These are phyloP conservation scores for Colletotrichum sansevieriae DNA, from an alignment of 2,329 filamentous ascomycete species.

Conservation along the genomic window DNA sequence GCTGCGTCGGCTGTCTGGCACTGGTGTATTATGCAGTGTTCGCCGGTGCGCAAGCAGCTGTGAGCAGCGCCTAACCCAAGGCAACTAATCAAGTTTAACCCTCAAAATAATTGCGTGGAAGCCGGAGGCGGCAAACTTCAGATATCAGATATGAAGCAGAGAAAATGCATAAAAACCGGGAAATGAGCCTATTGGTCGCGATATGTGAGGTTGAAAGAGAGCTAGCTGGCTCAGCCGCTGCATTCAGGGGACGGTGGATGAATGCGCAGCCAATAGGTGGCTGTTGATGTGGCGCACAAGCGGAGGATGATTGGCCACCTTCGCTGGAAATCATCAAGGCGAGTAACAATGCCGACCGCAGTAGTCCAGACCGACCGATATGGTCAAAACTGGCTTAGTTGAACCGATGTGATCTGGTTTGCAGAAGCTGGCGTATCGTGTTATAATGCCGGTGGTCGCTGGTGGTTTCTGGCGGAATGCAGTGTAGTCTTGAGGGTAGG, in stretches of 20 bases:
- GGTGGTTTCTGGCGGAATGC: not conserved
- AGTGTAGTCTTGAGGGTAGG: not conserved
- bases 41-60: slow-evolving; percentile 48
- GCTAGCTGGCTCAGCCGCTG: too few species aligned
- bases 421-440: not conserved
- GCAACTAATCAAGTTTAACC: not conserved
- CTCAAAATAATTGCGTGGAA: too few species aligned
- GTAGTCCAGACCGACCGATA: not conserved
- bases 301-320: too few species aligned
- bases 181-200: too few species aligned
- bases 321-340: not conserved
- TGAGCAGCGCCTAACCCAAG: not conserved
- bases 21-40: slow-evolving; percentile 73
- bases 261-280: too few species aligned
- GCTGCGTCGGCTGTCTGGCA: slow-evolving; percentile 71
- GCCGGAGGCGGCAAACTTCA: not conserved
- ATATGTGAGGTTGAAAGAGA: too few species aligned
- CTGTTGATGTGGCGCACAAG: not conserved
- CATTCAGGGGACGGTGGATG: too few species aligned
- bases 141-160: too few species aligned
- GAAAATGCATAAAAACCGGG: too few species aligned
- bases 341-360: not conserved
- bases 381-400: not conserved
- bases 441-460: not conserved
- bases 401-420: not conserved